These are phyloP conservation scores for Alternaria consortialis DNA, from an alignment of 2,329 filamentous ascomycete genomes.

Conservation along the genomic window DNA sequence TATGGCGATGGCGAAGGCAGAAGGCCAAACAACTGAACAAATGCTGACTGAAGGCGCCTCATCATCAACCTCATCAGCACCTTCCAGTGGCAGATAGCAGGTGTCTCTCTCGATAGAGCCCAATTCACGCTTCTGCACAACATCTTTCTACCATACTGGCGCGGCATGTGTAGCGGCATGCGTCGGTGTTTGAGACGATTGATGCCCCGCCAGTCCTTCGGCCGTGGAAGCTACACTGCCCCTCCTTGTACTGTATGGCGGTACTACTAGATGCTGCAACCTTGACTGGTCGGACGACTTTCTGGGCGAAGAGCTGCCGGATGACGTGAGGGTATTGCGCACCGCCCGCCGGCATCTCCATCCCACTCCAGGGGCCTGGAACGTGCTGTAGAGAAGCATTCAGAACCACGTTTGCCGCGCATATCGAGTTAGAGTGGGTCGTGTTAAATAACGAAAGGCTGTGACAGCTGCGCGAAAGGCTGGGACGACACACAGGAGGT, in stretches of 20 bases:
- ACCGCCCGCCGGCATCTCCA: conserved; percentile 23
- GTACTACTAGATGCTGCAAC: conserved; percentile 23
- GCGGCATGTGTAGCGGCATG: conserved; percentile 20
- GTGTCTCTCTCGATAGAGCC: too few relatives aligned
- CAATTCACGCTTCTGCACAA: conserved; percentile 8
- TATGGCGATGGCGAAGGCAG: background rate
- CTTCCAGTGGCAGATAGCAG: background rate
- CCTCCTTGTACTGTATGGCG: conserved; percentile 27
- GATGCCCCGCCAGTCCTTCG: conserved; percentile 26
- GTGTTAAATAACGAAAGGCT: conserved; percentile 20
- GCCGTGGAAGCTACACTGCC: conserved; percentile 27
- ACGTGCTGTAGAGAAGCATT: conserved; percentile 73
- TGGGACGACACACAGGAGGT: conserved; percentile 6
- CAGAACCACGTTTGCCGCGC: conserved; percentile 66
- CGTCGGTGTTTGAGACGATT: conserved; percentile 19
- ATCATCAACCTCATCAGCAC: background rate
- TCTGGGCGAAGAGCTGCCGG: conserved; percentile 27
- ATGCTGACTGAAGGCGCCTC: background rate
- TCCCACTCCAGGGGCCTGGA: conserved; percentile 25
- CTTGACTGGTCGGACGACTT: conserved; percentile 23
- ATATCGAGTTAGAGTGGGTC: conserved; percentile 30
- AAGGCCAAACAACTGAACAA: background rate
- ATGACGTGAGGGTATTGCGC: conserved; percentile 35
- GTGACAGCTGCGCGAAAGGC: conserved; percentile 25
- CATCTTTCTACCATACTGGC: conserved; percentile 2